Conservation (phyloP, 805 yeast genomes). For the Metschnikowia picachoensis region DNA sequence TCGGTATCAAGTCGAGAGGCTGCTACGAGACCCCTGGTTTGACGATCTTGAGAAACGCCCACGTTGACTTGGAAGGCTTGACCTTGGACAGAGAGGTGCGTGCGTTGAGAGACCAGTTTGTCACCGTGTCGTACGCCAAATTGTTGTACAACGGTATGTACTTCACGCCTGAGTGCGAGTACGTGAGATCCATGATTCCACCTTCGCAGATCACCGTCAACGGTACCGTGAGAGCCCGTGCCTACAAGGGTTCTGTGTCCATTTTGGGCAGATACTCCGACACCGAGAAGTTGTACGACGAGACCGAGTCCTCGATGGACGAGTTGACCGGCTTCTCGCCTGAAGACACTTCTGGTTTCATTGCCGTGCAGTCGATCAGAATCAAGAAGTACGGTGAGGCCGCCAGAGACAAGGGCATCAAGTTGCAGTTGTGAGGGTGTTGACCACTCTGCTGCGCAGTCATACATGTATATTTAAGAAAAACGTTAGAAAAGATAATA, state of each 20-base stretch:
- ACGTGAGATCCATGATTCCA: slow-evolving; percentile 85
- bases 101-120: slow-evolving; percentile 93
- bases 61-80: slow-evolving; percentile 94
- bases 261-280: slow-evolving; percentile 92
- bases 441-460: not conserved
- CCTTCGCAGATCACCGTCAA: slow-evolving; percentile 95
- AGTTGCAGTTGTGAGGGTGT: slow-evolving; percentile 40
- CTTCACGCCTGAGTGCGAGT: slow-evolving; percentile 98
- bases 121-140: slow-evolving; percentile 86
- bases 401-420: slow-evolving; percentile 73
- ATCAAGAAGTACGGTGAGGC: slow-evolving; percentile 97
- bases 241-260: slow-evolving; percentile 83
- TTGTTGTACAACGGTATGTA: slow-evolving; percentile 95
- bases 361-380: slow-evolving; percentile 97
- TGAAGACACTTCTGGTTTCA: slow-evolving; percentile 94
- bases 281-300: slow-evolving; percentile 95
- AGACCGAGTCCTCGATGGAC: slow-evolving; percentile 98
- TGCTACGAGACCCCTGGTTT: slow-evolving; percentile 99
- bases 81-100: slow-evolving; percentile 97
- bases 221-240: slow-evolving; percentile 91
- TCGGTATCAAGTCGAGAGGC: slow-evolving; percentile 98
- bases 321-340: slow-evolving; percentile 98
- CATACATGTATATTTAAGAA: slow-evolving; percentile 1
- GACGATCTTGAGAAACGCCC: slow-evolving; percentile 88
- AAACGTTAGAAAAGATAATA: not conserved